Evolutionary conservation across 495 filamentous ascomycete species (phyloP).

Genomic region (Xanthoparmelia taractica): DNA sequence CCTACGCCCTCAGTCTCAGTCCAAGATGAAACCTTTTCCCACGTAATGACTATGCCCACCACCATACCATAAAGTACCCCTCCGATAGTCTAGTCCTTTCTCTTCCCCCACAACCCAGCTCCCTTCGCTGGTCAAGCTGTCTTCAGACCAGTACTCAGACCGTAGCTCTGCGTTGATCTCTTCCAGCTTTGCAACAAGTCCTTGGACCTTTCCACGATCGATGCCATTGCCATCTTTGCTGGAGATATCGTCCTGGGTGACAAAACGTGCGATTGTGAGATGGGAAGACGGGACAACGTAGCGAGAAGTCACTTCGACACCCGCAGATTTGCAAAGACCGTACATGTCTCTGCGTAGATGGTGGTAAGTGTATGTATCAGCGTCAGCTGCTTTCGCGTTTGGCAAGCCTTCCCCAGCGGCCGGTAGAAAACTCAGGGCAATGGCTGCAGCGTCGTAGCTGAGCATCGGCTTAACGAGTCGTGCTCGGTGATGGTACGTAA

Average conservation of each 20-base stretch:
- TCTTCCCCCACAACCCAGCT: slow-evolving; percentile 74
- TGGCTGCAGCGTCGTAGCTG: slow-evolving; percentile 73
- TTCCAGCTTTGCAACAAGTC: slow-evolving; percentile 61
- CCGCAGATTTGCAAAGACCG: slow-evolving; percentile 46
- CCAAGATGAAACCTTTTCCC: slow-evolving; percentile 47
- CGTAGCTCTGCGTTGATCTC: slow-evolving; percentile 66
- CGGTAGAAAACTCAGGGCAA: slow-evolving; percentile 81
- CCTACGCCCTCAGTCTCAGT: background rate
- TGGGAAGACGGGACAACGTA: slow-evolving; percentile 86
- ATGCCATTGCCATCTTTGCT: slow-evolving; percentile 28
- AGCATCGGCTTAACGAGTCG: slow-evolving; percentile 74
- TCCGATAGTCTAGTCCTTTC: slow-evolving; percentile 60
- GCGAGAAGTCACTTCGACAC: slow-evolving; percentile 57
- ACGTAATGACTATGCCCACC: slow-evolving; percentile 55
- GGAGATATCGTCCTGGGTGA: slow-evolving; percentile 47
- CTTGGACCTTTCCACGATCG: slow-evolving; percentile 42
- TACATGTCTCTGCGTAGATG: slow-evolving; percentile 78
- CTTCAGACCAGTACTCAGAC: slow-evolving; percentile 56
- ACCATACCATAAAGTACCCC: slow-evolving; percentile 77
- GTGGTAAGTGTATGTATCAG: slow-evolving; percentile 74
- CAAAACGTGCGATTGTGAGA: slow-evolving; percentile 76
- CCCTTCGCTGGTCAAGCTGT: slow-evolving; percentile 30
- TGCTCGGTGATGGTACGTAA: slow-evolving; percentile 53
- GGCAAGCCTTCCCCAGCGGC: slow-evolving; percentile 49
- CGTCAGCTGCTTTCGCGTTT: slow-evolving; percentile 22